phyloP scores from a whole-genome alignment of 768 basidiomycete genomes.

The Collybia sordida region DNA sequence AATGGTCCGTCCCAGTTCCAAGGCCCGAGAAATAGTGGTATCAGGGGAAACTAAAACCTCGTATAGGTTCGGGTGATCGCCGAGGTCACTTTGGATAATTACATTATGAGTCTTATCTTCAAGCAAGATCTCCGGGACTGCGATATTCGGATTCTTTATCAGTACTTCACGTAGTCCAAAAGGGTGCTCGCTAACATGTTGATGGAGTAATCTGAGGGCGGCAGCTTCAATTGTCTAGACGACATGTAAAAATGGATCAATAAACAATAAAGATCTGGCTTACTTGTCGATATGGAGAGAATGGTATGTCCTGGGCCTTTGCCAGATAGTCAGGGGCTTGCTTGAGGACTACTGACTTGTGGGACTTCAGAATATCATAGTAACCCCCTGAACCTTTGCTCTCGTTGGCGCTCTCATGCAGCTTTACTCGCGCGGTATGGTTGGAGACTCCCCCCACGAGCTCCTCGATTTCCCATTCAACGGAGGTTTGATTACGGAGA shows the following conservation, averaged over 20 bases:
- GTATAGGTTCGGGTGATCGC: slow-evolving; percentile 2
- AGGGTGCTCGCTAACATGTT: not conserved
- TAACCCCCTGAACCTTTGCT: not conserved
- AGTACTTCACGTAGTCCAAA: slow-evolving; percentile 1
- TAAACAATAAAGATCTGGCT: not conserved
- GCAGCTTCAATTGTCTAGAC: slow-evolving; percentile 8
- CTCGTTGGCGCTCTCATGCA: not conserved
- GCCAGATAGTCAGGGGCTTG: slow-evolving; percentile 5
- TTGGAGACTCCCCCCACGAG: not conserved
- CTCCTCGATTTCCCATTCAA: slow-evolving; percentile 2
- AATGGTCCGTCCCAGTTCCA: not conserved
- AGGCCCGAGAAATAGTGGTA: not conserved
- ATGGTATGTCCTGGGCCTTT: slow-evolving; percentile 3
- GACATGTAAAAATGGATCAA: not conserved
- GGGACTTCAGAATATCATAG: not conserved
- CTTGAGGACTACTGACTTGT: slow-evolving; percentile 1
- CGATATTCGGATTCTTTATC: not conserved
- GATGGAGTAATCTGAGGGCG: not conserved
- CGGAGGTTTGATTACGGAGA: not conserved
- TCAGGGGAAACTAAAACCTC: slow-evolving; percentile 2
- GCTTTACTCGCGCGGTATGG: slow-evolving; percentile 1
- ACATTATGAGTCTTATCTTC: not conserved
- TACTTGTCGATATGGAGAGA: slow-evolving; percentile 8
- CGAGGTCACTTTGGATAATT: slow-evolving; percentile 4
- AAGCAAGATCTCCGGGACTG: not conserved